These are phyloP conservation scores for Corinectria fuckeliana DNA, from an alignment of 2,329 filamentous ascomycete species.

Conservation along the genomic window DNA sequence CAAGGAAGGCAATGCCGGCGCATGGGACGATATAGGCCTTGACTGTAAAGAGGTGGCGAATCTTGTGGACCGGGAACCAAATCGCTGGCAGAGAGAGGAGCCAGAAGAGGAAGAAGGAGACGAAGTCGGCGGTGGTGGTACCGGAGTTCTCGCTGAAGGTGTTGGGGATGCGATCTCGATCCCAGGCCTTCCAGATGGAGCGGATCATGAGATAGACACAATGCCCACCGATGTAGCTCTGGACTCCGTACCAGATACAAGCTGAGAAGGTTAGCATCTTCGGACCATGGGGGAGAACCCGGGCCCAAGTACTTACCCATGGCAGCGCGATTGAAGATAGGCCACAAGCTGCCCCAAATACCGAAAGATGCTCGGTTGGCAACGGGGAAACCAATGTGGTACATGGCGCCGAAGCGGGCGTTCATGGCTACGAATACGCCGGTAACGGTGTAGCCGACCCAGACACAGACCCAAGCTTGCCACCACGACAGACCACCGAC, in stretches of 20 bases:
- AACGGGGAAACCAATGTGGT: constrained; percentile 90
- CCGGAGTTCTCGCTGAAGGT: constrained; percentile 69
- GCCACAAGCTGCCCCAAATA: constrained; percentile 89
- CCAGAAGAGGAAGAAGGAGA: constrained; percentile 90
- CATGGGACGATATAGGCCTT: constrained; percentile 85
- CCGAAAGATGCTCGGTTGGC: constrained; percentile 80
- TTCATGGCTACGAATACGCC: constrained; percentile 78
- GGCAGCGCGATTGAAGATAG: constrained; percentile 85
- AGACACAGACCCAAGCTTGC: constrained; percentile 90
- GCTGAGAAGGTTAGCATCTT: constrained; percentile 49
- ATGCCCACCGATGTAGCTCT: constrained; percentile 82
- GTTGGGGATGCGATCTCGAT: constrained; percentile 67
- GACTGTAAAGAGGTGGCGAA: constrained; percentile 88
- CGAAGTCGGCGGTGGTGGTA: constrained; percentile 76
- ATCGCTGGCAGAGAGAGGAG: constrained; percentile 79
- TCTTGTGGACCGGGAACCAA: constrained; percentile 88
- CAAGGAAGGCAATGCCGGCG: constrained; percentile 85
- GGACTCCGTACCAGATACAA: constrained; percentile 88
- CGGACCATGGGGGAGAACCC: not conserved
- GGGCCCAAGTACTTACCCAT: constrained; percentile 58
- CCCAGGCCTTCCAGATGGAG: constrained; percentile 78
- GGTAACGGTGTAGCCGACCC: constrained; percentile 82
- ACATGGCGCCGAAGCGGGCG: constrained; percentile 82
- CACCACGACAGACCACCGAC: constrained; percentile 83
- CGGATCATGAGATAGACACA: constrained; percentile 91